A percentile compares a stretch with the other conserved stretches of the same genome.
Evolutionary conservation across 768 basidiomycete genomes (phyloP).

Genomic region (Tubosaeta sp.): DNA sequence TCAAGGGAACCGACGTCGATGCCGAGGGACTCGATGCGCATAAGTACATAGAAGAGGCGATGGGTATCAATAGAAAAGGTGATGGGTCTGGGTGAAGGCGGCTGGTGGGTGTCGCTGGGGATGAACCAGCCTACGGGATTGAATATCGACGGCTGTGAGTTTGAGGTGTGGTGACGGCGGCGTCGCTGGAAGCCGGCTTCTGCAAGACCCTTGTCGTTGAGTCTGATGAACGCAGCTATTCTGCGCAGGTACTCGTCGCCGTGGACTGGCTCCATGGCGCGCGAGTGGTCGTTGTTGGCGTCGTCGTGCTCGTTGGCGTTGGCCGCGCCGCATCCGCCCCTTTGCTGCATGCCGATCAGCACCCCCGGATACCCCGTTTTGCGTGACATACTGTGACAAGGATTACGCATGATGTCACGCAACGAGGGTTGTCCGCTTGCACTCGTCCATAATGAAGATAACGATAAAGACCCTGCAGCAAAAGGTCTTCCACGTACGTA

Average conservation of each 20-base stretch:
- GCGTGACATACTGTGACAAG: constrained; percentile 17
- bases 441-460: constrained; percentile 68
- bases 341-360: constrained; percentile 16
- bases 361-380: constrained; percentile 20
- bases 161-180: constrained; percentile 33
- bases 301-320: constrained; percentile 3
- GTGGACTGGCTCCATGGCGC: constrained; percentile 46
- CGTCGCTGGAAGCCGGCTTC: constrained; percentile 54
- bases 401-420: constrained; percentile 23
- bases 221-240: constrained; percentile 65
- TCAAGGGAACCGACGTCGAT: constrained; percentile 77
- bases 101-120: constrained; percentile 18
- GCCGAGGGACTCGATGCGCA: constrained; percentile 81
- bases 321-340: constrained; percentile 17
- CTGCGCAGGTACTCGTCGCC: constrained; percentile 76
- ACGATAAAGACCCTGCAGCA: constrained; percentile 95
- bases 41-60: constrained; percentile 83
- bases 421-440: constrained; percentile 7
- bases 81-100: constrained; percentile 49
- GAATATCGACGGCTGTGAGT: constrained; percentile 40
- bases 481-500: constrained; percentile 77
- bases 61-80: constrained; percentile 71
- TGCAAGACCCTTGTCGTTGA: constrained; percentile 70
- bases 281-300: constrained; percentile 10
- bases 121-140: constrained; percentile 64